Conservation (phyloP, 495 filamentous ascomycete species). For the Neurospora cerealis region DNA sequence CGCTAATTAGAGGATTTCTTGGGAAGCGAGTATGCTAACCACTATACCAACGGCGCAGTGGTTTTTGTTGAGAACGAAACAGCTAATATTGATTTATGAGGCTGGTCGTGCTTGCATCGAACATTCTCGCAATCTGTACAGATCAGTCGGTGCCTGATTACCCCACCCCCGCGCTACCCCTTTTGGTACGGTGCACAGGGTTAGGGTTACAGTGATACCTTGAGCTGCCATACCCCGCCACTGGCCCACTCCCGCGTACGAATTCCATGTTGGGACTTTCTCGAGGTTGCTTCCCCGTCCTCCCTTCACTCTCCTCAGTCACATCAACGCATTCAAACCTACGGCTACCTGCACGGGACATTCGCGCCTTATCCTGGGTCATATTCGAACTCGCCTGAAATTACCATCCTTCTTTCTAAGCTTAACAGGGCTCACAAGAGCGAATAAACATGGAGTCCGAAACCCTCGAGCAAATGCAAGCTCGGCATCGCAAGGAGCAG, state of each 20-base stretch:
- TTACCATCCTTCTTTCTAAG: not conserved
- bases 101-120: not conserved
- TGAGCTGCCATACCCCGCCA: not conserved
- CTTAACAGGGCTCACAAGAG: not conserved
- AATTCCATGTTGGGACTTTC: not conserved
- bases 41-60: not conserved
- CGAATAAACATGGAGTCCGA: slow-evolving; percentile 21
- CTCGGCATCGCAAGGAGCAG: slow-evolving; percentile 79
- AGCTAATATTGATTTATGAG: not conserved
- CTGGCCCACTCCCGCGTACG: not conserved
- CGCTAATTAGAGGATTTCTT: not conserved
- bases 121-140: not conserved
- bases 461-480: slow-evolving; percentile 61
- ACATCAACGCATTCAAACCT: not conserved
- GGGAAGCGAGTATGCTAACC: not conserved
- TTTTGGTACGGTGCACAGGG: not conserved
- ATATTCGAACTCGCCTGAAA: not conserved
- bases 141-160: not conserved
- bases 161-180: not conserved
- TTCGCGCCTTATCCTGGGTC: not conserved
- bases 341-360: not conserved
- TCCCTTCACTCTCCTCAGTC: not conserved
- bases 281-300: not conserved
- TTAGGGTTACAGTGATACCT: not conserved
- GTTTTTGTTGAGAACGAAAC: not conserved